Conservation (phyloP, 305 asterid species). For the Fraxinus dipetala region DNA sequence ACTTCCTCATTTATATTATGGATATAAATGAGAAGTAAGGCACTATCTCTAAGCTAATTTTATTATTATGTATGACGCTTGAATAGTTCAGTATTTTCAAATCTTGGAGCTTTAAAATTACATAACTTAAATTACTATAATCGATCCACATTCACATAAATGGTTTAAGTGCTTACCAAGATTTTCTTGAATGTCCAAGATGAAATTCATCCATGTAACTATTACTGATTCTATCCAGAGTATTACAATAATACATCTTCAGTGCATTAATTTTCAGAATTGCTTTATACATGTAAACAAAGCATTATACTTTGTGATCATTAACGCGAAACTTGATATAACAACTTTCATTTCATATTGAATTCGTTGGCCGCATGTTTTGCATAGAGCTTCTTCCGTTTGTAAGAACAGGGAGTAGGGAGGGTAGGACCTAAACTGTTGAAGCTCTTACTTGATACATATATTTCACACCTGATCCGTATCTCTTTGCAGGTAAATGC, state of each 20-base stretch:
- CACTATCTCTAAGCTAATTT: neutral
- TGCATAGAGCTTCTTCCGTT: neutral
- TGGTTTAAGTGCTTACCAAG: neutral
- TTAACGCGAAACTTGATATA: neutral
- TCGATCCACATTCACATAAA: neutral
- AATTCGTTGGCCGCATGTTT: neutral
- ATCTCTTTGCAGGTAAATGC: conserved; percentile 47
- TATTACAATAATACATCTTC: neutral
- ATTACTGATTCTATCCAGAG: neutral
- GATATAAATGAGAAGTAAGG: neutral
- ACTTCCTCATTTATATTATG: neutral
- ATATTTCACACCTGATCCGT: neutral
- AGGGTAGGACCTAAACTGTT: neutral
- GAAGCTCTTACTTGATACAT: neutral
- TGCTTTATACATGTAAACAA: neutral
- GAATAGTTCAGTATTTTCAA: neutral
- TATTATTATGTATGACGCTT: neutral
- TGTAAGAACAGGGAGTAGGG: neutral
- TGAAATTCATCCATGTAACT: neutral
- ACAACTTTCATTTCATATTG: neutral
- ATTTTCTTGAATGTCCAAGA: neutral
- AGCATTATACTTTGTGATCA: neutral
- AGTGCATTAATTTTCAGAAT: neutral
- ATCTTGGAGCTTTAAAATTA: neutral
- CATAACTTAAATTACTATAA: neutral